phyloP scores from a whole-genome alignment of 345 rosid genomes.

The Reutealis trisperma region DNA sequence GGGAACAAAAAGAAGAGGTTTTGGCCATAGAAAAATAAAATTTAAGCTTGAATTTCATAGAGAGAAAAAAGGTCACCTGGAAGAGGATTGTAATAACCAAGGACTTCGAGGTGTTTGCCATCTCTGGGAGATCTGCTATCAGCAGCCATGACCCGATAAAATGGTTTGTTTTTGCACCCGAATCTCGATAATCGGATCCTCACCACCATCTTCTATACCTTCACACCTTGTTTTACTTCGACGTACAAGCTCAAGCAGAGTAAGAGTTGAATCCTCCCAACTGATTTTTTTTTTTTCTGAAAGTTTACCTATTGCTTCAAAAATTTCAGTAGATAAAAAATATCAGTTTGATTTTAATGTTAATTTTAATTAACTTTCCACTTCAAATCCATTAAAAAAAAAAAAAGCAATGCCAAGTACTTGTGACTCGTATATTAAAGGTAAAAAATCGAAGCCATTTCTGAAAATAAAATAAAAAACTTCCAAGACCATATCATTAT shows the following conservation, averaged over 20 bases:
- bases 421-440: no score
- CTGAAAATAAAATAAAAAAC: no score
- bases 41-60: neutral
- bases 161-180: constrained; percentile 74
- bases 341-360: no score
- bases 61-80: constrained; percentile 44
- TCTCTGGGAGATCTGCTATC: constrained; percentile 83
- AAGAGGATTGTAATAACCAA: constrained; percentile 79
- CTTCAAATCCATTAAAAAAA: no score
- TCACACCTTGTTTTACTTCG: no score
- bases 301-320: no score
- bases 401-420: no score
- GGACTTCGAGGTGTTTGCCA: constrained; percentile 80
- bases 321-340: no score
- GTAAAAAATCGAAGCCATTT: no score
- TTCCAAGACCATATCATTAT: no score
- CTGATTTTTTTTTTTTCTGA: no score
- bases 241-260: neutral
- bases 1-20: neutral
- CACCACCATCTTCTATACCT: constrained; percentile 54
- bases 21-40: neutral
- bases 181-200: constrained; percentile 70
- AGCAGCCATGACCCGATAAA: constrained; percentile 76
- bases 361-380: no score
- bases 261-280: neutral